A percentile compares a stretch with the other conserved stretches of the same genome.
phyloP scores from a whole-genome alignment of 345 rosid species.

The Kernera saxatilis region DNA sequence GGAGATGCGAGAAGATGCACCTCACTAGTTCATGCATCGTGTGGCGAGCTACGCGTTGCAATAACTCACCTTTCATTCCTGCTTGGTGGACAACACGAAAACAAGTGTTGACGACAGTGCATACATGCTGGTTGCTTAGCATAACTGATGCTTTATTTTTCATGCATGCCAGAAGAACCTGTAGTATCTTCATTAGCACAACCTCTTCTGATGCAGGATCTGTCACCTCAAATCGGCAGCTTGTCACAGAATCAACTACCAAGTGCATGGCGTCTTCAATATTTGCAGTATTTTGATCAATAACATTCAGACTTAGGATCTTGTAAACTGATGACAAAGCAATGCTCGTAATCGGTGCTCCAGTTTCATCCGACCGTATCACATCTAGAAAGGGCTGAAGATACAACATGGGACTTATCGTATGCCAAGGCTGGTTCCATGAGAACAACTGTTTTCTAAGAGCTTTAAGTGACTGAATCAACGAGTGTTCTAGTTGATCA shows the following conservation, averaged over 20 bases:
- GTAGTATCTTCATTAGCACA: constrained; percentile 96
- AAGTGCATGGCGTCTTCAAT: constrained; percentile 90
- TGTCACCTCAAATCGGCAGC: constrained; percentile 96
- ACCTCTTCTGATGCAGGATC: constrained; percentile 99
- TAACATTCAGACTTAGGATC: constrained; percentile 69
- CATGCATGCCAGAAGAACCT: constrained; percentile 93
- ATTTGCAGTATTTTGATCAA: constrained; percentile 69
- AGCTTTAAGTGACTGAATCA: constrained; percentile 84
- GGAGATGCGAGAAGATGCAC: constrained; percentile 89
- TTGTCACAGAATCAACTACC: constrained; percentile 95
- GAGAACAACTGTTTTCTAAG: constrained; percentile 77
- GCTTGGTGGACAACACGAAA: constrained; percentile 98
- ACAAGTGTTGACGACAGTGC: constrained; percentile 95
- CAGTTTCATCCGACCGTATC: constrained; percentile 86
- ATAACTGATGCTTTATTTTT: constrained; percentile 86
- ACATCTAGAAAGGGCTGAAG: constrained; percentile 94
- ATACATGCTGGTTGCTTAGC: constrained; percentile 95
- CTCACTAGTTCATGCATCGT: constrained; percentile 91
- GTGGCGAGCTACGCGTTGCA: constrained; percentile 89
- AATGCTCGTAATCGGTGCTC: constrained; percentile 87
- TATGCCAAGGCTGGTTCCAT: constrained; percentile 89
- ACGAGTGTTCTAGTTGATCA: constrained; percentile 86
- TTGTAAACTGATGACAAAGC: constrained; percentile 90
- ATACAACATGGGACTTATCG: constrained; percentile 69
- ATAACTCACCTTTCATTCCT: constrained; percentile 65